A percentile compares a stretch with the other conserved stretches of the same genome.
Conservation (phyloP, 768 basidiomycete genomes). For the Leccinellum luteum region DNA sequence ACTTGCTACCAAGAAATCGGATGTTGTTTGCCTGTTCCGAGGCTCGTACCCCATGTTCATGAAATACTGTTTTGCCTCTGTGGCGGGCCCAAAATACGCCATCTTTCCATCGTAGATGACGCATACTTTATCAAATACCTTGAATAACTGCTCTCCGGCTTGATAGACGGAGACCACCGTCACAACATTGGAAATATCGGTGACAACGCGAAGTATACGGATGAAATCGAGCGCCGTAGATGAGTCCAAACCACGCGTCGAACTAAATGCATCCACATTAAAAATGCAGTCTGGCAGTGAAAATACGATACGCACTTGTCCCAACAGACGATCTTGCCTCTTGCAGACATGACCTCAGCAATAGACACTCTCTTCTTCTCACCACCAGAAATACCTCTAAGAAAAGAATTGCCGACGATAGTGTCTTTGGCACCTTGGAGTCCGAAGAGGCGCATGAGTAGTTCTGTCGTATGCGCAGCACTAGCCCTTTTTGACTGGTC, state of each 20-base stretch:
- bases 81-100: conserved; percentile 5
- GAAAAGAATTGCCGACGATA: conserved; percentile 71
- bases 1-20: conserved; percentile 56
- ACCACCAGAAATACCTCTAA: conserved; percentile 74
- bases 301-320: conserved; percentile 56
- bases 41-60: conserved; percentile 40
- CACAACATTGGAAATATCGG: conserved; percentile 51
- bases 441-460: conserved; percentile 69
- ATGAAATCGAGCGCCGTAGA: conserved; percentile 75
- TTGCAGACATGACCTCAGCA: conserved; percentile 62
- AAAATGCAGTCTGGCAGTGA: not conserved
- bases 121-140: conserved; percentile 56
- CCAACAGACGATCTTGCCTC: conserved; percentile 67
- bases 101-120: conserved; percentile 9
- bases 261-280: conserved; percentile 37
- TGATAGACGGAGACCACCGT: conserved; percentile 87
- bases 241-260: conserved; percentile 63
- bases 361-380: conserved; percentile 82
- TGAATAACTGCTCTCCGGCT: conserved; percentile 66
- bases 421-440: conserved; percentile 70
- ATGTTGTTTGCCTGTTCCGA: conserved; percentile 53
- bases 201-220: conserved; percentile 59
- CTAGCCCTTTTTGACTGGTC: conserved; percentile 27
- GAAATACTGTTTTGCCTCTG: conserved; percentile 2
- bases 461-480: conserved; percentile 36